These are phyloP conservation scores for Biscogniauxia sp. DNA, from an alignment of 2,329 filamentous ascomycete genomes.

Conservation along the genomic window DNA sequence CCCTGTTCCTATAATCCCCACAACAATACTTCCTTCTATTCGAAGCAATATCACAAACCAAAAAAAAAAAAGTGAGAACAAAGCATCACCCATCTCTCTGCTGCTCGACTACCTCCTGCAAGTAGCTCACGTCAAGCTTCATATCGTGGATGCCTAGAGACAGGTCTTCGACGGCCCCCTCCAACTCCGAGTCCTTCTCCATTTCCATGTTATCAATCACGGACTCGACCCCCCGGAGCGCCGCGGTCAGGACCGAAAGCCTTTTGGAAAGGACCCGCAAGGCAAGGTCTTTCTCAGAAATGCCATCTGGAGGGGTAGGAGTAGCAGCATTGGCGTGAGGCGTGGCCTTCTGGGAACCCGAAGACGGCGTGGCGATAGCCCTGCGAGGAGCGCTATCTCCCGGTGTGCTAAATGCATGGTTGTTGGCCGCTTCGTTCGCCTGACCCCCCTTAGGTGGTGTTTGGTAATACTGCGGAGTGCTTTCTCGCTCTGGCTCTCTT, in stretches of 20 bases:
- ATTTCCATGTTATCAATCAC: not conserved
- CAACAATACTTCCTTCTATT: too few relatives aligned
- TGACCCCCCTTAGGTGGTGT: not conserved
- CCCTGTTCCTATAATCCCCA: too few relatives aligned
- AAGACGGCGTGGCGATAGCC: not conserved
- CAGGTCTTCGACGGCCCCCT: not conserved
- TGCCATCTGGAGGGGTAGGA: not conserved
- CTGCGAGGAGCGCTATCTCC: not conserved
- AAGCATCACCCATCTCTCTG: not conserved
- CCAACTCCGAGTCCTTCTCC: not conserved
- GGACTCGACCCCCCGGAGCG: not conserved
- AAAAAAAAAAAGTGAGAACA: not conserved
- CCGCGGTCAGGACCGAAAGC: not conserved
- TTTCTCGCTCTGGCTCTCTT: not conserved
- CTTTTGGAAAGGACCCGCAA: not conserved
- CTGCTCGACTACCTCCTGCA: not conserved
- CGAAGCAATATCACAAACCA: not conserved
- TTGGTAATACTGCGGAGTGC: not conserved
- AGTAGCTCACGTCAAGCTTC: not conserved
- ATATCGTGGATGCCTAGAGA: not conserved
- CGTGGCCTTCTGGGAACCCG: not conserved
- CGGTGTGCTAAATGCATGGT: too few relatives aligned
- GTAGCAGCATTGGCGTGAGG: not conserved
- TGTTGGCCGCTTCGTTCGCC: not conserved
- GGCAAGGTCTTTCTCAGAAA: too few relatives aligned